phyloP scores from a whole-genome alignment of 2,329 filamentous ascomycete genomes.

The Claviceps capensis region DNA sequence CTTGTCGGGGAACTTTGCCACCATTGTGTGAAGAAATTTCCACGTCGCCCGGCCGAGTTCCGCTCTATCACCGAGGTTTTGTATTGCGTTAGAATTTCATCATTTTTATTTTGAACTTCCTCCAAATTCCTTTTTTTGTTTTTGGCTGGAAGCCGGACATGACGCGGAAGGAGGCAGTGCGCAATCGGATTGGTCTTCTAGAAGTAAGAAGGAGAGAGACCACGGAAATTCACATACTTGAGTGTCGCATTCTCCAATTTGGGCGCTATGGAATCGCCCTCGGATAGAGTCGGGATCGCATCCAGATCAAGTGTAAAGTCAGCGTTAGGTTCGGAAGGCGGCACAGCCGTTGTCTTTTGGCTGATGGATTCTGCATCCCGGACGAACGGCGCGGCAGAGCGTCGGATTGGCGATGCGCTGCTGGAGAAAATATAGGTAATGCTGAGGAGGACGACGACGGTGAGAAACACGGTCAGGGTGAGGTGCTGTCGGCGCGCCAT shows the following conservation, averaged over 20 bases:
- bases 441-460: conserved; percentile 41
- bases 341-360: neutral
- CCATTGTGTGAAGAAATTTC: conserved; percentile 60
- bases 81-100: neutral
- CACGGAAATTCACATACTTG: conserved; percentile 38
- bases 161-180: neutral
- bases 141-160: no score
- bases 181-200: neutral
- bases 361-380: neutral
- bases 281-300: conserved; percentile 36
- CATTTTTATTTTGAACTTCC: neutral
- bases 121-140: no score
- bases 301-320: conserved; percentile 26
- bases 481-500: conserved; percentile 43
- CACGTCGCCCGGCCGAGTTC: conserved; percentile 56
- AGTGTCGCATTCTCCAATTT: conserved; percentile 72
- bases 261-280: conserved; percentile 60
- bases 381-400: conserved; percentile 7
- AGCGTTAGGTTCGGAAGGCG: conserved; percentile 11
- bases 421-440: conserved; percentile 47
- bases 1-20: conserved; percentile 53
- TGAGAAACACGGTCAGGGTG: conserved; percentile 38
- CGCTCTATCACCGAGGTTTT: conserved; percentile 25
- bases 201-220: neutral
- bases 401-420: conserved; percentile 4